phyloP scores from a whole-genome alignment of 257 asterid genomes.

The Solanum chmielewskii region DNA sequence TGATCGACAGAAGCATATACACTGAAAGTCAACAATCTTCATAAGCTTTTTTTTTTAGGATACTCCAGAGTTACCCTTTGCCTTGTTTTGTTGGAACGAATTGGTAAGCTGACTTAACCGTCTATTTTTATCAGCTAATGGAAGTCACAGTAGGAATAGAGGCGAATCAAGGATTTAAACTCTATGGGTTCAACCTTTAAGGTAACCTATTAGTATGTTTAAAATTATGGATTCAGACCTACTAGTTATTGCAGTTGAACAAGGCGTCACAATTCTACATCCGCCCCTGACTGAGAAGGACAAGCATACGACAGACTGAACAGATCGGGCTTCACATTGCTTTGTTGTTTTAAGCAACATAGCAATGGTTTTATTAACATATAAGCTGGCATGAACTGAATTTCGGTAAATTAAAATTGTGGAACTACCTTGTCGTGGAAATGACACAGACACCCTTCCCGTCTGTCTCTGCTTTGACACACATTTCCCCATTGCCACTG shows the following conservation, averaged over 20 bases:
- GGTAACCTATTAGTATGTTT: neutral
- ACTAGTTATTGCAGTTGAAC: neutral
- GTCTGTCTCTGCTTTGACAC: conserved; percentile 57
- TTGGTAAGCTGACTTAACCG: neutral
- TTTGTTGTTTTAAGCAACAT: neutral
- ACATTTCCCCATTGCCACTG: conserved; percentile 48
- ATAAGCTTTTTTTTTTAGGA: neutral
- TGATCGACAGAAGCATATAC: neutral
- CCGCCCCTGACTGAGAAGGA: neutral
- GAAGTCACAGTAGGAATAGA: neutral
- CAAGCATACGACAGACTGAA: neutral
- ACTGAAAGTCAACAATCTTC: neutral
- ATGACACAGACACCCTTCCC: conserved; percentile 73
- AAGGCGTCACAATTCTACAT: neutral
- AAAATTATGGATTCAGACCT: neutral
- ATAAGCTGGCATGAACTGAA: neutral
- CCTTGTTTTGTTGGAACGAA: neutral
- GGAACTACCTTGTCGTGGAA: conserved; percentile 74
- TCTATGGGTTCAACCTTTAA: neutral
- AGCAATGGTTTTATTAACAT: neutral
- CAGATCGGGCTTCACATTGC: neutral
- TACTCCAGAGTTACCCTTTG: neutral
- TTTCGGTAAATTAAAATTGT: neutral
- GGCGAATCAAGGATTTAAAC: neutral
- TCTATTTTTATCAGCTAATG: neutral